A percentile compares a stretch with the other conserved stretches of the same genome.
These are phyloP conservation scores for Aspergillus texensis DNA, from an alignment of 2,329 filamentous ascomycete species.

Conservation along the genomic window DNA sequence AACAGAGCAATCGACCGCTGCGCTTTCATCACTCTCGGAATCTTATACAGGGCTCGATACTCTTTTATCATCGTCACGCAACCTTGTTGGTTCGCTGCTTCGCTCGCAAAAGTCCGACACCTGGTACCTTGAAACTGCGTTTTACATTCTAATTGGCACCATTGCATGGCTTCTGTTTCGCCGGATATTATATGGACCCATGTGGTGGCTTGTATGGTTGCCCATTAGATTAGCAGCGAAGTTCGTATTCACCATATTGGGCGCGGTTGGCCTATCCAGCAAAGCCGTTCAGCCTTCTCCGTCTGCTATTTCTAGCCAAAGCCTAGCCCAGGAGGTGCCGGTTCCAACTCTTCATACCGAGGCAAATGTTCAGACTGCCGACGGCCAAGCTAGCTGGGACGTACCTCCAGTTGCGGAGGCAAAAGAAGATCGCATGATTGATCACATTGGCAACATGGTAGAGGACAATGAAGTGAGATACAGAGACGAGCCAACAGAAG, in stretches of 20 bases:
- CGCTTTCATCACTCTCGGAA: slow-evolving; percentile 77
- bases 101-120: slow-evolving; percentile 93
- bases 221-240: slow-evolving; percentile 72
- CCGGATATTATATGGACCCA: slow-evolving; percentile 80
- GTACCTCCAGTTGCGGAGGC: slow-evolving; percentile 21
- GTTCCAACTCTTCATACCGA: slow-evolving; percentile 24
- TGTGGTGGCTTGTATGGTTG: slow-evolving; percentile 86
- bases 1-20: slow-evolving; percentile 73
- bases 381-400: slow-evolving; percentile 23
- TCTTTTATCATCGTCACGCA: slow-evolving; percentile 72
- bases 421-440: slow-evolving; percentile 41
- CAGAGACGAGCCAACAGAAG: slow-evolving; percentile 1
- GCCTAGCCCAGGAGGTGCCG: slow-evolving; percentile 21
- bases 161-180: slow-evolving; percentile 85
- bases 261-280: slow-evolving; percentile 49
- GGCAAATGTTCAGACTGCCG: slow-evolving; percentile 20
- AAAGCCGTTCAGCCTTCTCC: slow-evolving; percentile 30
- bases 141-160: slow-evolving; percentile 78
- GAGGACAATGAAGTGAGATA: slow-evolving; percentile 21
- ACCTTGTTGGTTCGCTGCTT: slow-evolving; percentile 76
- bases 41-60: slow-evolving; percentile 79
- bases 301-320: slow-evolving; percentile 22
- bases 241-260: slow-evolving; percentile 58
- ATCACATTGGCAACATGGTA: slow-evolving; percentile 47
- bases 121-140: slow-evolving; percentile 91